Conservation (phyloP, 768 basidiomycete species). For the Amanita inopinata region DNA sequence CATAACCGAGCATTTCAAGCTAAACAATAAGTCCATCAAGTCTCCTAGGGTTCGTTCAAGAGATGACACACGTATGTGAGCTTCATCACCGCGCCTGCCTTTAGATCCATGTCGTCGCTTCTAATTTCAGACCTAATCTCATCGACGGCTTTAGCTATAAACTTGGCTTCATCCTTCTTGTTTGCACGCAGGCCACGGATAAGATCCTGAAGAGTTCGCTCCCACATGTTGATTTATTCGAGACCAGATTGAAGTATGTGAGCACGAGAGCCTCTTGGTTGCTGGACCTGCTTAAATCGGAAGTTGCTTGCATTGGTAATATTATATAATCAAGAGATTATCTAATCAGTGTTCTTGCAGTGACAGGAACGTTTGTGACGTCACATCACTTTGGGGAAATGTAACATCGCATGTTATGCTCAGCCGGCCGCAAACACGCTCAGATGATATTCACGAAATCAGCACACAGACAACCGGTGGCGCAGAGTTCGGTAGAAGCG, state of each 20-base stretch:
- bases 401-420: too few species aligned
- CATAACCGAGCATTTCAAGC: conserved; percentile 97
- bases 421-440: too few species aligned
- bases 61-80: conserved; percentile 79
- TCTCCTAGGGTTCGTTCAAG: conserved; percentile 5
- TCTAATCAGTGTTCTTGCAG: background rate
- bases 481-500: too few species aligned
- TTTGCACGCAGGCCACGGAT: conserved; percentile 92
- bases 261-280: background rate
- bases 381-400: background rate
- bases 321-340: too few species aligned
- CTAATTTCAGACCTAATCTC: conserved; percentile 90
- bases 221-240: conserved; percentile 61
- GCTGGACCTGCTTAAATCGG: background rate
- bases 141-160: conserved; percentile 87
- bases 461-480: too few species aligned
- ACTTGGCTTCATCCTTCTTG: conserved; percentile 87
- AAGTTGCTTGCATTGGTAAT: too few species aligned
- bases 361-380: background rate
- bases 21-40: conserved; percentile 21
- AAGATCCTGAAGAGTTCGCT: conserved; percentile 90
- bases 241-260: background rate
- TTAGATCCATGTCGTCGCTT: conserved; percentile 93
- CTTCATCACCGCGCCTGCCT: conserved; percentile 91
- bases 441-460: too few species aligned